Conservation (phyloP, 352 stramenopile genomes). For the Phytophthora colocasiae region DNA sequence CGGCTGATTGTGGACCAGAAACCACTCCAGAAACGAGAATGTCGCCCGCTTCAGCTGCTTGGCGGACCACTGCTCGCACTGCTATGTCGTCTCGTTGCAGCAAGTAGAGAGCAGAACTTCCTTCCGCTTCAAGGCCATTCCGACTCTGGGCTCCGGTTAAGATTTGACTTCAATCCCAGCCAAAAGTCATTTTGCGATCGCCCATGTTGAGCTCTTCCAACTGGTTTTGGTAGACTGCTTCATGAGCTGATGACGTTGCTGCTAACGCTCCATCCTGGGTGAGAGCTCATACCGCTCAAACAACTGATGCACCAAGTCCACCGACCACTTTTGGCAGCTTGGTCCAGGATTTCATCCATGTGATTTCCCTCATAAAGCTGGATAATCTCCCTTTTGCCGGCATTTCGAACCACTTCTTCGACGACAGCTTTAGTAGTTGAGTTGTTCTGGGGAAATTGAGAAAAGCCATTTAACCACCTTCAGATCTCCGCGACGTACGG, state of each 20-base stretch:
- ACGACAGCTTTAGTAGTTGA: too few species aligned
- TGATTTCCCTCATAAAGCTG: background rate
- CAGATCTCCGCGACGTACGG: background rate
- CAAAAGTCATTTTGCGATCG: background rate
- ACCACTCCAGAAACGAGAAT: background rate
- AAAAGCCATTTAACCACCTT: constrained; percentile 11
- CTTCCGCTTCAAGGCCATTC: background rate
- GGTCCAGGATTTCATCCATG: background rate
- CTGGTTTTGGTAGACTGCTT: background rate
- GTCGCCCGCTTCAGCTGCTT: background rate
- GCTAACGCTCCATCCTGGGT: background rate
- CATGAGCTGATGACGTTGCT: background rate
- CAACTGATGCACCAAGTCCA: background rate
- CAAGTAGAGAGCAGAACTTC: background rate
- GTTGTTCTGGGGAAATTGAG: constrained; percentile 11
- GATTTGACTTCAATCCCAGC: background rate
- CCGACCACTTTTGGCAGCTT: background rate
- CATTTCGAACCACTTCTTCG: too few species aligned
- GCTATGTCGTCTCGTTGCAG: background rate
- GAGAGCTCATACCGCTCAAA: background rate
- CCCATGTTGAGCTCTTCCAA: background rate
- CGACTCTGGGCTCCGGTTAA: background rate
- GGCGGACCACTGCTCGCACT: background rate
- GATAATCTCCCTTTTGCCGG: background rate
- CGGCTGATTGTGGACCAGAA: background rate